Base-by-base conservation (phyloP, 371 early-diverging fungal species). In the Circinella minor region DNA sequence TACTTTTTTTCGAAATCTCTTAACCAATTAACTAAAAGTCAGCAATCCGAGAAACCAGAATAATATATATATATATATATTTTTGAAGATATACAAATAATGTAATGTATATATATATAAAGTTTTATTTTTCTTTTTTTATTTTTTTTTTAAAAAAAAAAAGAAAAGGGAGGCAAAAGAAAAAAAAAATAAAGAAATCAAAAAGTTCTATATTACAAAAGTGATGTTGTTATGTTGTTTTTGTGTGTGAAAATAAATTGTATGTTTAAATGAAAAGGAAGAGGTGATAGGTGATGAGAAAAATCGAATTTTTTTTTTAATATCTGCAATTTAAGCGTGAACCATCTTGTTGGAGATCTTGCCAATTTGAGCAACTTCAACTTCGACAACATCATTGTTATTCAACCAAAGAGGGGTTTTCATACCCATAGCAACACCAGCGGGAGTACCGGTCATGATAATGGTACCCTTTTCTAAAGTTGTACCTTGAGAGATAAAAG, bases 371-470 rank as follows among this genome's bases (percentile, higher is more conserved):
- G 84, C 86, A 66, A 89, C 85, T 66, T 80, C 81, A 20, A 85
- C 81, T 14, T 76, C 78, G 17, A 86, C 77, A 57, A 77, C 73
- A 64, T 88, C 86, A 3, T 82, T 82, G 66, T 88, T 71, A 54
- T 88, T 77, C 20, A 89, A 68, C 57, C 65, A 84, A 8, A 82
- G 67, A 39, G 87, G 84, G 7, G 84, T 83, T n/a, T 79, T 78
- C 36, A 85, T 74, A 20, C 76, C 82, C 71, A 81, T 82, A 2
- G 86, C 86, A 10, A 89, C 89, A 18, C 87, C 87, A 27, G 82
- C 77, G 6, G 88, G 88, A 4, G 89, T 89, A 47, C 89, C 89
- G 1, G 89, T 89, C 71, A 88, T 66, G 36, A 88, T 88, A 36
- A 89, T 78, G 27, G 87, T 86, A 1, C 89, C 89, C 34, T 86